Evolutionary conservation across 495 filamentous ascomycete genomes (phyloP).

Genomic region (Haplographium delicatum): DNA sequence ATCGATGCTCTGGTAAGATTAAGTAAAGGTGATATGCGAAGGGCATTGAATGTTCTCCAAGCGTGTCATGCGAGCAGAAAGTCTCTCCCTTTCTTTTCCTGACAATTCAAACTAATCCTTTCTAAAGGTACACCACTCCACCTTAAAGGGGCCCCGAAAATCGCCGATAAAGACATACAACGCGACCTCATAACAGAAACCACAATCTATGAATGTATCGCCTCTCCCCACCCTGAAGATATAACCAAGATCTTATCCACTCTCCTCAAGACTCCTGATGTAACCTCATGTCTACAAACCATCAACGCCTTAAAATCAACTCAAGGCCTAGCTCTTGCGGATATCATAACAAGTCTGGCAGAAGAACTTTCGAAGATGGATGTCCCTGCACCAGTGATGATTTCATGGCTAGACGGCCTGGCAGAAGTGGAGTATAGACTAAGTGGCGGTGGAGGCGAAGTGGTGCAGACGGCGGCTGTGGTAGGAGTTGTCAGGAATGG

Average conservation of each 20-base stretch:
- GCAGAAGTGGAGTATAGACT: conserved; percentile 90
- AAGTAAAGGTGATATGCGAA: conserved; percentile 93
- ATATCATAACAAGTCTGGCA: conserved; percentile 79
- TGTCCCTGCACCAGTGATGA: conserved; percentile 80
- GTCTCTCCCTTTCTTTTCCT: conserved; percentile 21
- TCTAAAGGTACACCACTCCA: conserved; percentile 60
- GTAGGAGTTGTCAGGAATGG: conserved; percentile 87
- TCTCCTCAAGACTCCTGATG: conserved; percentile 74
- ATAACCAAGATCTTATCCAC: conserved; percentile 80
- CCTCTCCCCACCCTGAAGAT: conserved; percentile 86
- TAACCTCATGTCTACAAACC: conserved; percentile 79
- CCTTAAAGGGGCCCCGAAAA: conserved; percentile 54
- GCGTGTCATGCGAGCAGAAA: conserved; percentile 91
- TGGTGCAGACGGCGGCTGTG: conserved; percentile 84
- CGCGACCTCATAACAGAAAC: conserved; percentile 82
- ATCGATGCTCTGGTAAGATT: conserved; percentile 74
- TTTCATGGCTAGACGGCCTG: conserved; percentile 86
- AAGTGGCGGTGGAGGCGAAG: conserved; percentile 83
- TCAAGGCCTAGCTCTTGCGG: conserved; percentile 88
- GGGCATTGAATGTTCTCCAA: conserved; percentile 92
- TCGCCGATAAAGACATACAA: conserved; percentile 50
- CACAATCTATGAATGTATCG: conserved; percentile 96
- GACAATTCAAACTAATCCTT: conserved; percentile 1
- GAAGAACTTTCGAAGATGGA: conserved; percentile 79
- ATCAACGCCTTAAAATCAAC: conserved; percentile 79